Evolutionary conservation across 768 basidiomycete species (phyloP).

Genomic region (Porphyrellus cyaneotinctus): DNA sequence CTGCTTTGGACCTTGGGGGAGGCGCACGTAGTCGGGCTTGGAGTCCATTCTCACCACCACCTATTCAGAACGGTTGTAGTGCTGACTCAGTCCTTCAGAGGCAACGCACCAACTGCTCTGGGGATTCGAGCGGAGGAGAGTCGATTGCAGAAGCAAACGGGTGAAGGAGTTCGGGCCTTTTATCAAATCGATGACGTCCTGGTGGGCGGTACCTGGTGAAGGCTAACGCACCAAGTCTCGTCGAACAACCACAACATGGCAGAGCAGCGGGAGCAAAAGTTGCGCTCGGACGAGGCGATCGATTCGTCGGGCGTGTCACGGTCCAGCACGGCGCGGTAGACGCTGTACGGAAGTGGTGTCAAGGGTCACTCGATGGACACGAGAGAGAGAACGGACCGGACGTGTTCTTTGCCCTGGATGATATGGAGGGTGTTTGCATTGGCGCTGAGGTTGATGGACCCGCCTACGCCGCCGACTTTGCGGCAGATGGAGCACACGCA

Average conservation of each 20-base stretch:
- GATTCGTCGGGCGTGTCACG: constrained; percentile 49
- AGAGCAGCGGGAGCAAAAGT: constrained; percentile 62
- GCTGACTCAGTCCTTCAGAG: no score
- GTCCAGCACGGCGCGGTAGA: constrained; percentile 30
- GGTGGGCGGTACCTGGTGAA: no score
- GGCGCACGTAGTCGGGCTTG: constrained; percentile 56
- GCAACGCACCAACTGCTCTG: constrained; percentile 46
- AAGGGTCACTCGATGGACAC: not conserved
- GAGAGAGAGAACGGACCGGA: constrained; percentile 38
- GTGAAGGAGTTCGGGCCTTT: constrained; percentile 60
- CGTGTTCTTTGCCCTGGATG: not conserved
- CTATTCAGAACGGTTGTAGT: constrained; percentile 22
- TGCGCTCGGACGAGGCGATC: constrained; percentile 52
- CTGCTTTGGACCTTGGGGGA: constrained; percentile 57
- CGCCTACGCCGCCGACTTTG: constrained; percentile 1
- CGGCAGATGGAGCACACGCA: constrained; percentile 60
- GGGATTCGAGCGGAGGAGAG: constrained; percentile 48
- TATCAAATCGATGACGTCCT: not conserved
- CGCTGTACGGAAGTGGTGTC: constrained; percentile 18
- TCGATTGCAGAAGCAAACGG: constrained; percentile 69
- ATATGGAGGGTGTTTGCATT: constrained; percentile 29
- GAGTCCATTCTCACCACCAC: constrained; percentile 44
- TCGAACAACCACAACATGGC: constrained; percentile 68
- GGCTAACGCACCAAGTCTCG: constrained; percentile 41
- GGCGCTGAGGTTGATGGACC: constrained; percentile 31